Conservation (phyloP, 2,329 filamentous ascomycete genomes). For the Tricladium varicosporioides region DNA sequence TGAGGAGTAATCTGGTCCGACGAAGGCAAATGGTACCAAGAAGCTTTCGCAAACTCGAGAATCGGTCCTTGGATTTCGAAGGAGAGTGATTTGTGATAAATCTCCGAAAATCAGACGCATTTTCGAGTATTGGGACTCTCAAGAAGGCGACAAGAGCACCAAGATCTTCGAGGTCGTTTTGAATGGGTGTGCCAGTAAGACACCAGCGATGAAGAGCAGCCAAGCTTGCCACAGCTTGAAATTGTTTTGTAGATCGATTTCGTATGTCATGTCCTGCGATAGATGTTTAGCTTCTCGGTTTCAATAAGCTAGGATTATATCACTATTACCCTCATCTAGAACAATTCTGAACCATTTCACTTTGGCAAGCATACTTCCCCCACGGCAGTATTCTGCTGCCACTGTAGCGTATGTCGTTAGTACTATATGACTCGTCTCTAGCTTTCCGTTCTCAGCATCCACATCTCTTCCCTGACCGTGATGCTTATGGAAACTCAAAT, state of each 20-base stretch:
- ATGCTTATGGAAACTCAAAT: neutral
- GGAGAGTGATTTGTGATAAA: neutral
- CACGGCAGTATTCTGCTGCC: neutral
- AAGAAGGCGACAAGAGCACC: slow-evolving; percentile 89
- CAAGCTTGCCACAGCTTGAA: slow-evolving; percentile 81
- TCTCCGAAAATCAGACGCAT: neutral
- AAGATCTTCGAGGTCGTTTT: slow-evolving; percentile 93
- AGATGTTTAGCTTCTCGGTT: neutral
- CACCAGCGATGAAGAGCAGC: slow-evolving; percentile 88
- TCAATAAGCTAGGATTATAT: neutral
- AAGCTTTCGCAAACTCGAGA: neutral
- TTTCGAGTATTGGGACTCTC: neutral
- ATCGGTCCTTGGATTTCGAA: neutral
- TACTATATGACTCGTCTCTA: neutral
- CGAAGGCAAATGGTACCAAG: neutral
- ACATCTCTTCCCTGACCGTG: neutral
- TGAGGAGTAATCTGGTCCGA: neutral
- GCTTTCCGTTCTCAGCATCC: neutral
- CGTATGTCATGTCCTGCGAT: neutral
- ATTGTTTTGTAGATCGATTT: slow-evolving; percentile 89
- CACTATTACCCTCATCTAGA: slow-evolving; percentile 54
- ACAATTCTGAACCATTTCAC: slow-evolving; percentile 80
- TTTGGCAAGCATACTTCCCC: neutral
- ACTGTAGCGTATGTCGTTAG: neutral
- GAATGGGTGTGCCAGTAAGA: slow-evolving; percentile 89